phyloP scores from a whole-genome alignment of 2,329 filamentous ascomycete species.

The Stromatinia cepivora region DNA sequence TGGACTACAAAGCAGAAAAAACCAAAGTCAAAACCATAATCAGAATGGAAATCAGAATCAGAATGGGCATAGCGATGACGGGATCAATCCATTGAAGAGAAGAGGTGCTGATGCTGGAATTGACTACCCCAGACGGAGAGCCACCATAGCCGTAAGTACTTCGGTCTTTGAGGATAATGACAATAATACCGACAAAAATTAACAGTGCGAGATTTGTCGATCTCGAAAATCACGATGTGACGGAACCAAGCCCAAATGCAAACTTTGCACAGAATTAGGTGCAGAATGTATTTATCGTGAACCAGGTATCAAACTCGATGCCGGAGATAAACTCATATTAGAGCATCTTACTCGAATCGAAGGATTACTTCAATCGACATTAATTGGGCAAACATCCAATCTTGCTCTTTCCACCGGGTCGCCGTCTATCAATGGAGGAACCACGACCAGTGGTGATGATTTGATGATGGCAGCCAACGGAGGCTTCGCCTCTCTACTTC shows the following conservation, averaged over 20 bases:
- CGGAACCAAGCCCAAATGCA: constrained; percentile 78
- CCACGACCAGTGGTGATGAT: constrained; percentile 59
- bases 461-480: constrained; percentile 47
- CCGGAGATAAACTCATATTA: constrained; percentile 81
- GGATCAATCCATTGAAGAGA: constrained; percentile 59
- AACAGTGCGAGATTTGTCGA: constrained; percentile 76
- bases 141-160: constrained; percentile 62
- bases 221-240: constrained; percentile 79
- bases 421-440: constrained; percentile 64
- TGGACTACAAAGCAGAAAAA: constrained; percentile 46
- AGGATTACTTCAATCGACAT: constrained; percentile 70
- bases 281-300: constrained; percentile 84
- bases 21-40: constrained; percentile 20
- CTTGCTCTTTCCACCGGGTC: constrained; percentile 61
- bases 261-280: constrained; percentile 77
- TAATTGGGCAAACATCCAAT: constrained; percentile 53
- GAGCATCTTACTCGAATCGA: constrained; percentile 78
- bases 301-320: constrained; percentile 83
- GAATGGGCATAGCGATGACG: constrained; percentile 49
- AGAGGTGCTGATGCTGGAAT: constrained; percentile 61
- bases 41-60: constrained; percentile 19
- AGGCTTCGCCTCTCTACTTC: constrained; percentile 56
- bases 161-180: neutral
- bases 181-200: constrained; percentile 27
- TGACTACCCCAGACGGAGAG: constrained; percentile 64